Conservation (phyloP, 2,329 filamentous ascomycete genomes). For the Microsporum ferrugineum region DNA sequence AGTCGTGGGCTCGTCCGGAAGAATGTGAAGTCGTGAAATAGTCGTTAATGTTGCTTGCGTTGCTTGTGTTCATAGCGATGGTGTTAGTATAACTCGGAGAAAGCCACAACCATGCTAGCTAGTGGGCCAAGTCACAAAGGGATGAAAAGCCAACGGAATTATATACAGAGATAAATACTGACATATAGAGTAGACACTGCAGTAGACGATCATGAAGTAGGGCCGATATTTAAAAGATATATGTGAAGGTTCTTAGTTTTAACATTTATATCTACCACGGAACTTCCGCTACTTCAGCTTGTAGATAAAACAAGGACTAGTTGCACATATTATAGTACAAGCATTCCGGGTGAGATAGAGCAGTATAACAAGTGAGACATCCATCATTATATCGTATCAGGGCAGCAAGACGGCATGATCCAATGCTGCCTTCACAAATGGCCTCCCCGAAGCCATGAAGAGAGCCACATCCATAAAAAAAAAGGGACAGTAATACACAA, state of each 20-base stretch:
- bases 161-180: neutral
- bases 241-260: neutral
- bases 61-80: neutral
- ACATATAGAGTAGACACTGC: neutral
- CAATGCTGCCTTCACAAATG: neutral
- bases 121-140: neutral
- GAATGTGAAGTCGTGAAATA: neutral
- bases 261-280: neutral
- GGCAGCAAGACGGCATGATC: neutral
- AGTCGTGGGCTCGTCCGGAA: slow-evolving; percentile 18
- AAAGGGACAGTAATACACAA: neutral
- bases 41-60: neutral
- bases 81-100: neutral
- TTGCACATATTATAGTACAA: neutral
- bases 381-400: slow-evolving; percentile 4
- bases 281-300: neutral
- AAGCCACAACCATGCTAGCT: neutral
- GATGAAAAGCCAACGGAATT: neutral
- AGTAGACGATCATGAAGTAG: neutral
- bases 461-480: neutral
- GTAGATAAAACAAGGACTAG: neutral
- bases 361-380: slow-evolving; percentile 2
- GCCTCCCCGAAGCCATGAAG: neutral
- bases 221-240: neutral
- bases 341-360: neutral